Evolutionary conservation across 176 grass and related monocot genomes (phyloP), one percentile per base, ranked within the genome.

Genomic region (Carex cristatella): DNA sequence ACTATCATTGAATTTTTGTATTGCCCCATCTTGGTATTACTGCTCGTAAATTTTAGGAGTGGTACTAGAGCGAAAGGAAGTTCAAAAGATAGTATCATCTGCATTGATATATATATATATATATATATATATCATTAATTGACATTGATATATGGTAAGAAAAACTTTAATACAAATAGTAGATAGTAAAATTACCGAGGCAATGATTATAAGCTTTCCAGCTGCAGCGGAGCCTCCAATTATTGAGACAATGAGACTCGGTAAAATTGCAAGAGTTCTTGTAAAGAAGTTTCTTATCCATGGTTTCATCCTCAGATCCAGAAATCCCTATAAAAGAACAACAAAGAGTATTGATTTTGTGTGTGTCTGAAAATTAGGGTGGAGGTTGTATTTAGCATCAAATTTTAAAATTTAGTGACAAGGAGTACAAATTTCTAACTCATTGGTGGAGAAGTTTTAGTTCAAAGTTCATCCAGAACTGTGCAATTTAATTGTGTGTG

Each of bases 11-110:
- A 93, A 82, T 95, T 98, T 35, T 79, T 89, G 59, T 98, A 85
- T 62, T 72, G 82, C 8, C 93, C 95, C 95, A 98, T 98, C 85
- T 98, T 98, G 79, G 91, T 98, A 72, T 85, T 90, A 55, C 95
- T 95, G 56, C 91, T 95, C 16, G 95, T 98, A 77, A 98, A 98
- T 87, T 98, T 98, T 60, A 98, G 91, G 60, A 98, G 93, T 54
- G 93, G 95, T 71, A 98, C 85, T 15, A 98, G 80, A 85, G 95
- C 95, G 61, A 98, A 98, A 66, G 95, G 95, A 87, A 98, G 95
- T 68, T 90, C 95, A 88, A 98, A 98, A 65, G 95, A 95, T 48
- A 98, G 90, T 65, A 98, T 90, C 95, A 98, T 98, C 95, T 98
- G 95, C 85, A 90, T 14, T 87, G 27, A 51, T 33, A 58, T 7